phyloP scores from a whole-genome alignment of 225 moss, liverwort and hornwort species.

The Bryoerythrophyllum caledonicum region DNA sequence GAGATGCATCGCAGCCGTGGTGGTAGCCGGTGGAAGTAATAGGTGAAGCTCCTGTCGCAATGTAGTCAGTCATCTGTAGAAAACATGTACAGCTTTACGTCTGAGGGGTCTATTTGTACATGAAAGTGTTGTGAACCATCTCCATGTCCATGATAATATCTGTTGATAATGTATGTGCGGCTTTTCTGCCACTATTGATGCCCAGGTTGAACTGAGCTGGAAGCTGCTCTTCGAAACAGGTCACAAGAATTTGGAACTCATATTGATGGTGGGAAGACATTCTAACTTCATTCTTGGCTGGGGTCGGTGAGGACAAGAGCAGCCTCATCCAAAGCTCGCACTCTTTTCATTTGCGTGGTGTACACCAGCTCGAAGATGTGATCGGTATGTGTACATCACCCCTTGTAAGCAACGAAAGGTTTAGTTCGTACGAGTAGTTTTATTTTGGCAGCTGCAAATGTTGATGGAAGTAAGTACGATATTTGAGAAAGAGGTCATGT shows the following conservation, averaged over 20 bases:
- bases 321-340: conserved; percentile 27
- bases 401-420: conserved; percentile 15
- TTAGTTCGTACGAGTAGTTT: background rate
- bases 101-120: conserved; percentile 1
- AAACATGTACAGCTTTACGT: conserved; percentile 1
- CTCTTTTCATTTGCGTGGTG: conserved; percentile 23
- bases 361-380: conserved; percentile 17
- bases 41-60: conserved; percentile 36
- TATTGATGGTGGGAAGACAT: conserved; percentile 19
- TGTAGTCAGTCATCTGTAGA: background rate
- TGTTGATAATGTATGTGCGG: background rate
- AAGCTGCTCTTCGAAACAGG: conserved; percentile 30
- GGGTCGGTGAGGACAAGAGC: conserved; percentile 19
- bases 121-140: background rate
- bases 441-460: background rate
- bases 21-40: conserved; percentile 93
- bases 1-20: conserved; percentile 91
- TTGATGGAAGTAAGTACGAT: background rate
- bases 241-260: conserved; percentile 23
- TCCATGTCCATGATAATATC: background rate
- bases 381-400: conserved; percentile 35
- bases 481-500: conserved; percentile 3
- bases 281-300: conserved; percentile 22
- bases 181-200: conserved; percentile 20
- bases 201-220: conserved; percentile 24